These are phyloP conservation scores for Ophiocordyceps sinensis DNA, from an alignment of 2,329 filamentous ascomycete species.

Conservation along the genomic window DNA sequence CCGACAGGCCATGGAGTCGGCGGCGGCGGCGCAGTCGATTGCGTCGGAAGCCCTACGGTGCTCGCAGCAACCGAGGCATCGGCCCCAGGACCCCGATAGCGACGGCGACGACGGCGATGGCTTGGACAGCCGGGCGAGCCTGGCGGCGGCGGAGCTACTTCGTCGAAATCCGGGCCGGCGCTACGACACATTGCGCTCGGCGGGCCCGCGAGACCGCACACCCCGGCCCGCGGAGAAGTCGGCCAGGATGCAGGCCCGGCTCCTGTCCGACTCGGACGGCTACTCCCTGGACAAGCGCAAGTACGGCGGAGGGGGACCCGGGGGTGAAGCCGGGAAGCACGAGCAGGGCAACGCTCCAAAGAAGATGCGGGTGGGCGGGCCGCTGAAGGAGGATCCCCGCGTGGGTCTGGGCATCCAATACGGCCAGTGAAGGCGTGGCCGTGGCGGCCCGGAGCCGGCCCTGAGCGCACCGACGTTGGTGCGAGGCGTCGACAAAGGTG, in stretches of 20 bases:
- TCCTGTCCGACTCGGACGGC: conserved; percentile 30
- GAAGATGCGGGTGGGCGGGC: conserved; percentile 30
- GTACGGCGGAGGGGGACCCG: conserved; percentile 20
- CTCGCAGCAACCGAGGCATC: conserved; percentile 11
- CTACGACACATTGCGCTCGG: conserved; percentile 32
- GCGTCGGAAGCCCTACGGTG: conserved; percentile 10
- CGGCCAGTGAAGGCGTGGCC: conserved; percentile 8
- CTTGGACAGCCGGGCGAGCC: conserved; percentile 62
- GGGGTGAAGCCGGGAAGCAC: conserved; percentile 19
- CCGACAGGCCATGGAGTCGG: conserved; percentile 36
- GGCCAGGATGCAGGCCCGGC: conserved; percentile 34
- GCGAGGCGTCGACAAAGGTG: no score
- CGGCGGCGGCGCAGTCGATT: conserved; percentile 29
- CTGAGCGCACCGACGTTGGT: no score
- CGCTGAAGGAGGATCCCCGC: conserved; percentile 20
- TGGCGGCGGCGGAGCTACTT: conserved; percentile 61
- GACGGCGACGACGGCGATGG: conserved; percentile 30
- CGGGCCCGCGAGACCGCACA: conserved; percentile 27
- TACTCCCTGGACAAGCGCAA: conserved; percentile 37
- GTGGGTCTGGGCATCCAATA: conserved; percentile 42
- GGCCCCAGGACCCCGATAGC: conserved; percentile 5
- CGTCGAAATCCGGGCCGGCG: conserved; percentile 42
- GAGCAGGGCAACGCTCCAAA: conserved; percentile 33
- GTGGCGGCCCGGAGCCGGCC: no score
- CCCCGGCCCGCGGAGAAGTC: conserved; percentile 28